Evolutionary conservation across 495 filamentous ascomycete genomes (phyloP).

Genomic region (Saxophila tyrrhenica): DNA sequence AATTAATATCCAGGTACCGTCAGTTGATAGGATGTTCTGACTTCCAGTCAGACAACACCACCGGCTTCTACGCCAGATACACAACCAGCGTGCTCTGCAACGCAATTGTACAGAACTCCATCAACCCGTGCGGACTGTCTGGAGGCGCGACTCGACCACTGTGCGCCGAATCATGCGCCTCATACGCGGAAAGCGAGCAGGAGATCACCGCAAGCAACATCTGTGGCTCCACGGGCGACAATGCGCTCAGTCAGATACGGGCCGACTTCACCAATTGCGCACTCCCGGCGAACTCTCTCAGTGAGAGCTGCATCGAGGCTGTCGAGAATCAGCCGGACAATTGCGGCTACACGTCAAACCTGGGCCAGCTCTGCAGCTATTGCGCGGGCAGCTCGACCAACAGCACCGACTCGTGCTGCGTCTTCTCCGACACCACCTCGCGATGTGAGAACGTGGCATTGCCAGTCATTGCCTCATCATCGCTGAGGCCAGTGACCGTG

Average conservation of each 20-base stretch:
- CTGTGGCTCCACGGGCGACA: constrained; percentile 51
- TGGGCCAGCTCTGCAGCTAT: constrained; percentile 75
- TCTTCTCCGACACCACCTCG: constrained; percentile 57
- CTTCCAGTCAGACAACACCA: constrained; percentile 69
- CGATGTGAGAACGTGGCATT: constrained; percentile 64
- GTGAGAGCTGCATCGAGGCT: constrained; percentile 61
- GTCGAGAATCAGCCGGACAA: constrained; percentile 71
- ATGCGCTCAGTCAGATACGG: constrained; percentile 66
- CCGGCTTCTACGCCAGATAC: constrained; percentile 81
- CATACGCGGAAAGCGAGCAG: constrained; percentile 78
- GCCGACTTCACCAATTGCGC: constrained; percentile 90
- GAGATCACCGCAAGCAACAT: constrained; percentile 67
- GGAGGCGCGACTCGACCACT: constrained; percentile 55
- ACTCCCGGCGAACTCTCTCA: constrained; percentile 65
- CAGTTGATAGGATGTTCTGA: constrained; percentile 68
- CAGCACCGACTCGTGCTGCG: constrained; percentile 90
- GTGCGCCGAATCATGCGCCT: constrained; percentile 82
- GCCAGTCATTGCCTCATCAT: constrained; percentile 54
- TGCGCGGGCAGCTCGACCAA: constrained; percentile 74
- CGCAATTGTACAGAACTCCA: constrained; percentile 86
- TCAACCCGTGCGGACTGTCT: constrained; percentile 54
- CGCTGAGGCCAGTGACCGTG: constrained; percentile 35
- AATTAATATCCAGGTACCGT: constrained; percentile 46
- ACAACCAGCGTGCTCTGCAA: constrained; percentile 90
- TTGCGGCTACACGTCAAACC: constrained; percentile 76